These are phyloP conservation scores for Fusarium torulosum DNA, from an alignment of 2,329 filamentous ascomycete species.

Conservation along the genomic window DNA sequence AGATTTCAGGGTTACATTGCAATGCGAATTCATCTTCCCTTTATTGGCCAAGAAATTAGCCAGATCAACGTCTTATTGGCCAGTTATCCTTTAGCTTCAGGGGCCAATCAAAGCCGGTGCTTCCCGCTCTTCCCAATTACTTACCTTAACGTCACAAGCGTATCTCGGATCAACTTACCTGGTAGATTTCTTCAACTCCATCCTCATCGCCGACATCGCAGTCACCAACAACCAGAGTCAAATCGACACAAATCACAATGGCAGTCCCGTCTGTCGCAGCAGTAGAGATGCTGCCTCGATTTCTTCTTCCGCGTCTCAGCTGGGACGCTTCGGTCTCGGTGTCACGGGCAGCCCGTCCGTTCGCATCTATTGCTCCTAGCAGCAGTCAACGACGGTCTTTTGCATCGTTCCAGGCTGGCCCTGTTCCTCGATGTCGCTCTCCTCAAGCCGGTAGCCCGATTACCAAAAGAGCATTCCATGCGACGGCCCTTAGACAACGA, in stretches of 20 bases:
- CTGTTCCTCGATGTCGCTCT: slow-evolving; percentile 25
- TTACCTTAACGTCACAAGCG: slow-evolving; percentile 40
- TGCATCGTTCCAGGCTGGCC: slow-evolving; percentile 37
- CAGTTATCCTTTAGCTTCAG: background rate
- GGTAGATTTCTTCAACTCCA: slow-evolving; percentile 32
- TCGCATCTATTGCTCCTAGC: slow-evolving; percentile 29
- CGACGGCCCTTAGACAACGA: slow-evolving; percentile 67
- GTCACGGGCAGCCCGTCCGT: slow-evolving; percentile 42
- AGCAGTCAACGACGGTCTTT: slow-evolving; percentile 36
- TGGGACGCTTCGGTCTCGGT: slow-evolving; percentile 56
- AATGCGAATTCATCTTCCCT: slow-evolving; percentile 10
- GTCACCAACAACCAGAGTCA: slow-evolving; percentile 1
- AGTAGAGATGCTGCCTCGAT: slow-evolving; percentile 62
- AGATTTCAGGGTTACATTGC: slow-evolving; percentile 26
- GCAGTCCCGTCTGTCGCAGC: slow-evolving; percentile 47
- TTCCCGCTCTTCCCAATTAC: slow-evolving; percentile 41
- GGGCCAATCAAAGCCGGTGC: slow-evolving; percentile 46
- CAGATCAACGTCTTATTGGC: slow-evolving; percentile 31
- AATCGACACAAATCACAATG: slow-evolving; percentile 41
- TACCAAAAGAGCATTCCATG: slow-evolving; percentile 71
- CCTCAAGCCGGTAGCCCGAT: slow-evolving; percentile 39
- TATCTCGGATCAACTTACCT: slow-evolving; percentile 15
- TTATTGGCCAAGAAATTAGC: slow-evolving; percentile 28
- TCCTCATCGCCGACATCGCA: slow-evolving; percentile 25
- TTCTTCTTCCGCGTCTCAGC: slow-evolving; percentile 68